phyloP scores from a whole-genome alignment of 176 grass and related monocot species.

The Typha latifolia region DNA sequence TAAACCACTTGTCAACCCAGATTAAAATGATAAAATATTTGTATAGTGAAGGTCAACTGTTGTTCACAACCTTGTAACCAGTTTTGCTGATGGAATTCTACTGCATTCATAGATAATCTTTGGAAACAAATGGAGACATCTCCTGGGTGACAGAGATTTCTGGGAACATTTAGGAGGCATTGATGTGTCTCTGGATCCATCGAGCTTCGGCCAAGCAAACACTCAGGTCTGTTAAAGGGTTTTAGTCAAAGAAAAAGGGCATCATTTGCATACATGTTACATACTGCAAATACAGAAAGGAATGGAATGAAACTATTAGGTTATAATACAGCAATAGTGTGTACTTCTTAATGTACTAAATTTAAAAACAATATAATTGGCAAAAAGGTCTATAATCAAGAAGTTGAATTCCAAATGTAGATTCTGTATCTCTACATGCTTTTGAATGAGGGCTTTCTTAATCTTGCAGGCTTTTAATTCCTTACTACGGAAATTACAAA shows the following conservation, averaged over 20 bases:
- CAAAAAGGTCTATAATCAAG: background rate
- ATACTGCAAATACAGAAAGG: too few species aligned
- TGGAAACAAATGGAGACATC: slow-evolving; percentile 90
- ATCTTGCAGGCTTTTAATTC: slow-evolving; percentile 76
- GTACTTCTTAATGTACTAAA: too few species aligned
- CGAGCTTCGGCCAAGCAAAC: slow-evolving; percentile 91
- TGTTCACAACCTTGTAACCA: background rate
- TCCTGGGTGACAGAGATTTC: slow-evolving; percentile 69
- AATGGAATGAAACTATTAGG: too few species aligned
- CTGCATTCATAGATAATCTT: slow-evolving; percentile 58
- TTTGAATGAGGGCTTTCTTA: slow-evolving; percentile 19
- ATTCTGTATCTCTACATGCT: slow-evolving; percentile 5
- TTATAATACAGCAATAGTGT: too few species aligned
- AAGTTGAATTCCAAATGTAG: background rate
- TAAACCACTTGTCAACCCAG: too few species aligned
- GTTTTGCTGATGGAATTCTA: background rate
- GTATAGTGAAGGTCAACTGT: background rate
- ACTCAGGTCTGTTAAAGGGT: slow-evolving; percentile 43
- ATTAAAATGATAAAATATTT: too few species aligned
- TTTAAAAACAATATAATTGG: too few species aligned
- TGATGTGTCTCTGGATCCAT: slow-evolving; percentile 81
- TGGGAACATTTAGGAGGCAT: slow-evolving; percentile 94
- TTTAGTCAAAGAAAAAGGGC: too few species aligned
- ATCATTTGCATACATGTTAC: too few species aligned
- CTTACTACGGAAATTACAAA: slow-evolving; percentile 73